Evolutionary conservation across 257 asterid genomes (phyloP).

Genomic region (Mitragyna speciosa): DNA sequence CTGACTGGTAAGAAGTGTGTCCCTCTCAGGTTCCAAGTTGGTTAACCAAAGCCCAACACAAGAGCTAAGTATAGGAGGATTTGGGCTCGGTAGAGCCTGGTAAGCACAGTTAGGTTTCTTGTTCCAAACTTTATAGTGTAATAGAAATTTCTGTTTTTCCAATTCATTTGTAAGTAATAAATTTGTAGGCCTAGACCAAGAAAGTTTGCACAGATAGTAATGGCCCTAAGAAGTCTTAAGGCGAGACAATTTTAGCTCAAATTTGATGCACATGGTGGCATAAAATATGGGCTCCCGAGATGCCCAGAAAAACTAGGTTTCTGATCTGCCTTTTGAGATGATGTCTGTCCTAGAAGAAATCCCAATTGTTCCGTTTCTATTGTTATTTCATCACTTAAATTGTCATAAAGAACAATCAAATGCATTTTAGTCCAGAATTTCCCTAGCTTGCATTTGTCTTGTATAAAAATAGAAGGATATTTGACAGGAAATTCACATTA

Average conservation of each 20-base stretch:
- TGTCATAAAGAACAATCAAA: background rate
- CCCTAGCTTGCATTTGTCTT: background rate
- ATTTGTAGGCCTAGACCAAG: background rate
- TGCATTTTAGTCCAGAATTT: background rate
- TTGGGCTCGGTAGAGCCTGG: background rate
- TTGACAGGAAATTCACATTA: background rate
- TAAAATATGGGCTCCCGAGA: background rate
- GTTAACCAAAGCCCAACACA: background rate
- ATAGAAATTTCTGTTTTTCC: background rate
- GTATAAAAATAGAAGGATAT: background rate
- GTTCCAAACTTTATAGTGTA: background rate
- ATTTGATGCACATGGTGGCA: background rate
- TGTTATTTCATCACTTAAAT: no score
- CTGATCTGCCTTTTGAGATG: background rate
- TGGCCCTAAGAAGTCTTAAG: background rate
- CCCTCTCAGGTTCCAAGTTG: no score
- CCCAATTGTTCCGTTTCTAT: background rate
- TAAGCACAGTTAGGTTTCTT: background rate
- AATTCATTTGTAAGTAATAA: background rate
- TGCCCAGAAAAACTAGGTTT: background rate
- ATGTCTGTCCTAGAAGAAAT: no score
- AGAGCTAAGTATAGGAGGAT: background rate
- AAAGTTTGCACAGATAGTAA: no score
- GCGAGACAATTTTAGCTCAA: background rate
- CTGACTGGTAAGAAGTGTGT: no score